Evolutionary conservation across 192 early-diverging fungal genomes (phyloP), one percentile per base, ranked within the genome.

Genomic region (Linnemannia exigua): DNA sequence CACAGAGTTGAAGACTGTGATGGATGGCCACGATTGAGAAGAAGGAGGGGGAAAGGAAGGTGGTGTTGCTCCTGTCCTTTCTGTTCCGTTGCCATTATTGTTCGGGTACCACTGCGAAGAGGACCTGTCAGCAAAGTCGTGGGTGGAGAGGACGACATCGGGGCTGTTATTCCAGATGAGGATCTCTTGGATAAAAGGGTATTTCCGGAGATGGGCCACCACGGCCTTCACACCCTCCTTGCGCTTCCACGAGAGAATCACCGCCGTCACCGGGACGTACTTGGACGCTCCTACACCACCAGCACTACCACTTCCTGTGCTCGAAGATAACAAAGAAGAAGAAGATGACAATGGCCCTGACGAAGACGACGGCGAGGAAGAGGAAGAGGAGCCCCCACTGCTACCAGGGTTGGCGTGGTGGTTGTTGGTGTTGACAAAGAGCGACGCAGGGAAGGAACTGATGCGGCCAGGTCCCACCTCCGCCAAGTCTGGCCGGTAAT

Each of bases 151-250:
- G 7, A 61, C 79, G 25, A 80, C 28, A 20, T 86, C 84, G 14
- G 84, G 78, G 48, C 84, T 87, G 51, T 87, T 87, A 74, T 91
- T 91, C 79, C 89, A 87, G 58, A 91, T 89, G 70, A 89, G 82
- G 31, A 91, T 91, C 69, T 91, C 89, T 46, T 82, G 78, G 54
- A 91, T 89, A 68, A 89, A 91, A 28, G 89, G 89, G 75, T 90
- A 91, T 51, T 82, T 87, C 15, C 78, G 71, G 44, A 91, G 74
- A 69, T 89, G 88, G 35, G 88, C 82, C 9, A 91, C 82, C 15
- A 88, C 79, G 19, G 72, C 61, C 36, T 90, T 82, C n/a, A 87
- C 72, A 14, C 87, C 87, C 41, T 85, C 82, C 72, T 76, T 82
- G 75, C 87, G 81, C 52, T 88, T 88, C 87, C 87, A 88, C 19